A percentile compares a stretch with the other conserved stretches of the same genome.
phyloP scores from a whole-genome alignment of 2,329 filamentous ascomycete species.

The Claviceps maximensis region DNA sequence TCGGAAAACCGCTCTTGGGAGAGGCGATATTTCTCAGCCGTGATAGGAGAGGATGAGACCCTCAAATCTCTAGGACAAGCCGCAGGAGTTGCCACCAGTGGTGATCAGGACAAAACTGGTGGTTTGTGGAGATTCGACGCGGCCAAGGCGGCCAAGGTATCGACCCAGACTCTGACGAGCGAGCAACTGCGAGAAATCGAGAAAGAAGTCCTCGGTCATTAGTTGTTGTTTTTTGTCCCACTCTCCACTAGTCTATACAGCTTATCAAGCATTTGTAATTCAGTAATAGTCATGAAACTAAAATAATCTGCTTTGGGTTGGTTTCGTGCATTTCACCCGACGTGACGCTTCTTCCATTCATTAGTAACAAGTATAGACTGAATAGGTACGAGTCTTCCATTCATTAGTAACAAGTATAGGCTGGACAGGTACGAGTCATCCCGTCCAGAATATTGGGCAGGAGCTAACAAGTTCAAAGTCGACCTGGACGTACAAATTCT shows the following conservation, averaged over 20 bases:
- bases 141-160: constrained; percentile 26
- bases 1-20: constrained; percentile 68
- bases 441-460: no score
- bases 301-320: not conserved
- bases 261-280: not conserved
- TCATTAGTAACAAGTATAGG: no score
- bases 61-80: constrained; percentile 31
- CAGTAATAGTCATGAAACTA: not conserved
- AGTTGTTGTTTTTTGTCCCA: constrained; percentile 8
- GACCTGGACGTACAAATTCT: no score
- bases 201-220: constrained; percentile 29
- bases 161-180: constrained; percentile 23
- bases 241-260: not conserved
- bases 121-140: constrained; percentile 47
- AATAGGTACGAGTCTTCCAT: no score
- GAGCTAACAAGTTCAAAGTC: no score
- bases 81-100: constrained; percentile 34
- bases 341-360: not conserved
- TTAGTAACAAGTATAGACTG: not conserved
- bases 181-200: constrained; percentile 30
- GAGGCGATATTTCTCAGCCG: constrained; percentile 61
- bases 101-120: constrained; percentile 47
- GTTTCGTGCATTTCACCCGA: not conserved
- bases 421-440: no score
- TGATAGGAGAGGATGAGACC: constrained; percentile 31